Percentiles rank a stretch among this genome's conserved stretches.
phyloP scores from a whole-genome alignment of 768 basidiomycete species.

The Guyanaporus albipodus region DNA sequence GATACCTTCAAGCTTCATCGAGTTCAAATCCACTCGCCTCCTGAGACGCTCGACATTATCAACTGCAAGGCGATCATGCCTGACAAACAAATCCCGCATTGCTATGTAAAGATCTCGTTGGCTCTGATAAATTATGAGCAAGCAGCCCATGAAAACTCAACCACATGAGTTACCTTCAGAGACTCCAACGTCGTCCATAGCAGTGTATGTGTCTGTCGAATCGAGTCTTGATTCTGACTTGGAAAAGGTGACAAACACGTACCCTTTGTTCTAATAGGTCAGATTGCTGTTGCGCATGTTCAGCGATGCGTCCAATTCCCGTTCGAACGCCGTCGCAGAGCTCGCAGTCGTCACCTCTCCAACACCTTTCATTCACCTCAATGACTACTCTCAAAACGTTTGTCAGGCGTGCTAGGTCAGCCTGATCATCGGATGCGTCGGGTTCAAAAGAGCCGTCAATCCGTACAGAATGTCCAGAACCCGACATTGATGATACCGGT shows the following conservation, averaged over 20 bases:
- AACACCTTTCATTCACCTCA: slow-evolving; percentile 77
- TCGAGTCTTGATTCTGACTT: slow-evolving; percentile 1
- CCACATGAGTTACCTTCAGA: slow-evolving; percentile 52
- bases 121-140: slow-evolving; percentile 37
- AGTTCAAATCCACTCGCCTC: slow-evolving; percentile 77
- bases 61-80: slow-evolving; percentile 83
- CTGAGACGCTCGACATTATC: slow-evolving; percentile 87
- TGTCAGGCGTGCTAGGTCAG: slow-evolving; percentile 78
- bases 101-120: slow-evolving; percentile 87
- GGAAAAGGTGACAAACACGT: slow-evolving; percentile 22
- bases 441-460: slow-evolving; percentile 18
- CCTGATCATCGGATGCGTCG: slow-evolving; percentile 47
- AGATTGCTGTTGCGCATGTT: slow-evolving; percentile 65
- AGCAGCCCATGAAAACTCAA: slow-evolving; percentile 3
- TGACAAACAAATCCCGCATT: slow-evolving; percentile 79
- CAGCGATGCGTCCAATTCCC: slow-evolving; percentile 70
- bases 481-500: slow-evolving; percentile 11
- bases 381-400: slow-evolving; percentile 75
- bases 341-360: slow-evolving; percentile 81
- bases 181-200: slow-evolving; percentile 70
- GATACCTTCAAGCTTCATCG: slow-evolving; percentile 71
- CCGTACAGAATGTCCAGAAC: slow-evolving; percentile 11
- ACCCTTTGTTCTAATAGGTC: slow-evolving; percentile 74
- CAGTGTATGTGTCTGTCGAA: slow-evolving; percentile 52
- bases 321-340: slow-evolving; percentile 71